Evolutionary conservation across 1,284 basidiomycete genomes (phyloP).

Genomic region (Microbotryum scabiosae): DNA sequence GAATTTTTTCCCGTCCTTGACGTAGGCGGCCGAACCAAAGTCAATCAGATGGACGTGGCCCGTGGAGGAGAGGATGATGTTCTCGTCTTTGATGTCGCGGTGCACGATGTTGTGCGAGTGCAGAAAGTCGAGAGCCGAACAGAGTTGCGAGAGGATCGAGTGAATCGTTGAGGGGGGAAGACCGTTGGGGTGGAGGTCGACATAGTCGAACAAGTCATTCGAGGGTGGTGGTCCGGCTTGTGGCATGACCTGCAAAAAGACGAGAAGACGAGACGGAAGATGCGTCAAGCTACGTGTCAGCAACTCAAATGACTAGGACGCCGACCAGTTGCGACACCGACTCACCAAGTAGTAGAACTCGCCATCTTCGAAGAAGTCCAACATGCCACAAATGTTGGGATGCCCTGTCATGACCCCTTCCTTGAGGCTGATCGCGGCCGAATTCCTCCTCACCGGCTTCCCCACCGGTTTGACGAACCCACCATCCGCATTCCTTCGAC

Average conservation of each 20-base stretch:
- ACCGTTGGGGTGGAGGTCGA: constrained; percentile 80
- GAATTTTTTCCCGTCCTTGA: constrained; percentile 36
- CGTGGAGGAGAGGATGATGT: constrained; percentile 55
- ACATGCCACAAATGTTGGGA: constrained; percentile 82
- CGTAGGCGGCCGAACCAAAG: constrained; percentile 38
- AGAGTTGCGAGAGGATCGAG: constrained; percentile 85
- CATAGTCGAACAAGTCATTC: constrained; percentile 77
- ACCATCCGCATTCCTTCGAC: constrained; percentile 1
- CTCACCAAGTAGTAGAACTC: constrained; percentile 83
- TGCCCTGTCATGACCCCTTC: constrained; percentile 51
- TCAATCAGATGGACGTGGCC: constrained; percentile 83
- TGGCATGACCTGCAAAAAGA: constrained; percentile 20
- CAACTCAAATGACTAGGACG: not conserved
- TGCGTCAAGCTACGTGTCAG: not conserved
- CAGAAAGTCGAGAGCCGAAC: constrained; percentile 82
- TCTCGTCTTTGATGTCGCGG: constrained; percentile 97
- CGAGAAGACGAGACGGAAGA: not conserved
- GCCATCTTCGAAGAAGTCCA: constrained; percentile 96
- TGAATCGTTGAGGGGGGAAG: constrained; percentile 67
- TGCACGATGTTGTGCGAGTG: constrained; percentile 91
- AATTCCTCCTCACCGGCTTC: constrained; percentile 4
- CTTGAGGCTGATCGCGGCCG: constrained; percentile 12
- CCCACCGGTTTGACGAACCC: constrained; percentile 1
- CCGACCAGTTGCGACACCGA: not conserved
- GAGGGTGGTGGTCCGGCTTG: constrained; percentile 17